These are phyloP conservation scores for Ophiostoma fasciatum DNA, from an alignment of 2,329 filamentous ascomycete species.

Conservation along the genomic window DNA sequence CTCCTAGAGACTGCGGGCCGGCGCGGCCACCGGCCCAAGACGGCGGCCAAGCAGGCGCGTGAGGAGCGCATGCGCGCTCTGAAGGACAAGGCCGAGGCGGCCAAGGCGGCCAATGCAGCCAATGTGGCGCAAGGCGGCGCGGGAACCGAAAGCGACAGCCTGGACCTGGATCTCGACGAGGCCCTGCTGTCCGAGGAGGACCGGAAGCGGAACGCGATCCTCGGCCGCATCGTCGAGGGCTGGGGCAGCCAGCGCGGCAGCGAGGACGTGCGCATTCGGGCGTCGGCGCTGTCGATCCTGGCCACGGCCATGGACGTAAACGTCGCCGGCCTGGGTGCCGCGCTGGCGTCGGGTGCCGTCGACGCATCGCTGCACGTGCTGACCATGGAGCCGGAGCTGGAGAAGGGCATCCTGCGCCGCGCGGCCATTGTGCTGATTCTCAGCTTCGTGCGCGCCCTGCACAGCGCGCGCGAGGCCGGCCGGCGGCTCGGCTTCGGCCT, in stretches of 20 bases:
- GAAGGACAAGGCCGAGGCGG: slow-evolving; percentile 15
- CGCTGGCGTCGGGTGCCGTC: slow-evolving; percentile 38
- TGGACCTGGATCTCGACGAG: slow-evolving; percentile 29
- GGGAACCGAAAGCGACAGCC: slow-evolving; percentile 34
- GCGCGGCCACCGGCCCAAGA: slow-evolving; percentile 44
- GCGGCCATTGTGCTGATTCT: slow-evolving; percentile 50
- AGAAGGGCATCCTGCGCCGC: slow-evolving; percentile 50
- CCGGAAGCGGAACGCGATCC: slow-evolving; percentile 31
- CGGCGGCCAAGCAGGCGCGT: slow-evolving; percentile 38
- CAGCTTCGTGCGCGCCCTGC: slow-evolving; percentile 44
- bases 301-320: slow-evolving; percentile 45
- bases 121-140: too few relatives aligned
- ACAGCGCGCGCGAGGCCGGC: slow-evolving; percentile 32
- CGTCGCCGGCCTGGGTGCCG: slow-evolving; percentile 37
- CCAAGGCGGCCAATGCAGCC: too few relatives aligned
- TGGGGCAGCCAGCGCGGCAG: slow-evolving; percentile 52
- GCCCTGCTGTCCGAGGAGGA: slow-evolving; percentile 30
- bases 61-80: slow-evolving; percentile 32
- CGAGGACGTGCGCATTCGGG: slow-evolving; percentile 55
- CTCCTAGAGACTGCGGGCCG: slow-evolving; percentile 51
- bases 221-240: slow-evolving; percentile 46
- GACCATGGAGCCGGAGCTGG: slow-evolving; percentile 42
- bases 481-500: slow-evolving; percentile 37
- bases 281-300: slow-evolving; percentile 54
- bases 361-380: slow-evolving; percentile 50